Evolutionary conservation across 139 green algal species (phyloP), one percentile per base, ranked within the genome.

Genomic region (Tetratostichococcus sp.): DNA sequence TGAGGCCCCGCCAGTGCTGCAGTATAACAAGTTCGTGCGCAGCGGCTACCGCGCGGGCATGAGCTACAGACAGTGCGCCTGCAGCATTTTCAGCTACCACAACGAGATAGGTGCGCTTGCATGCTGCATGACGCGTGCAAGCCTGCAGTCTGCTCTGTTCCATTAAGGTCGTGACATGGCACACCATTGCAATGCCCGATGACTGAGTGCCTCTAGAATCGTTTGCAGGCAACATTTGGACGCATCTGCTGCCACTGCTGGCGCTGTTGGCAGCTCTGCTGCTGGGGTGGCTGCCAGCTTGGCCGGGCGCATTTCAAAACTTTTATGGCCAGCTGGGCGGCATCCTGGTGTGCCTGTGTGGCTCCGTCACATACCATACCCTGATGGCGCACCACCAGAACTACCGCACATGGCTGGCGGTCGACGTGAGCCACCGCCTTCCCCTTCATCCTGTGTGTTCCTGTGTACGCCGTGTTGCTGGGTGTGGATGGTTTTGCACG

Each of bases 21-120:
- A 83, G 8, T 90, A 80, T 71, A 90, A 90, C 67, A 70, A 65
- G 22, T 80, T 75, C 42, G 82, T 90, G 30, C 75, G 74, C 32
- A 79, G 34, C 31, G 80, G 80, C 4, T 88, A 90, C 75, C 50
- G 85, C 1, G 75, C 70, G 69, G 80, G 80, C 11, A 65, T 79
- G 17, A 73, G 35, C 2, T 81, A 80, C 31, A 14, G 19, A 5
- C 67, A 85, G 30, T 87, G 82, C 67, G 22, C 80, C 2, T 66
- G 71, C 34, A 83, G 68, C 71, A n/a, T 86, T n/a, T 62, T 84
- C 32, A 35, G 69, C 19, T 75, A 66, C 57, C 81, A 86, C 65
- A 86, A 86, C 43, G 81, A 86, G 70, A 86, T 75, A 65, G 80
- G 79, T 79, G 58, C 11, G 39, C 11, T 11, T 21, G 11, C 39